Conservation (phyloP, 2,329 filamentous ascomycete genomes). For the Cucurbitaria berberidis region DNA sequence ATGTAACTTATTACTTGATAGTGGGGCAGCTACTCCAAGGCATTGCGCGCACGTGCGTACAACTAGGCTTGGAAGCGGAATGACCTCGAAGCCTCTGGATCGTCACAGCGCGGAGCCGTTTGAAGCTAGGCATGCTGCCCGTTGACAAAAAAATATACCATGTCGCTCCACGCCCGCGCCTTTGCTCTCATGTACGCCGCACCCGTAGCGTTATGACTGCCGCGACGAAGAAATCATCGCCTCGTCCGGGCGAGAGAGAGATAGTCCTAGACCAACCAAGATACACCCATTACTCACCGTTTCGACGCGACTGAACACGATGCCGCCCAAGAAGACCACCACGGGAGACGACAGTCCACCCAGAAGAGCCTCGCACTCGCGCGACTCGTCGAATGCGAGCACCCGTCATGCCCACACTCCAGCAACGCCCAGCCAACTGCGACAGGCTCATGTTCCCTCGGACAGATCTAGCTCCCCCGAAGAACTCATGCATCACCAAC, state of each 20-base stretch:
- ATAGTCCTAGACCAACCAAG: slow-evolving; percentile 14
- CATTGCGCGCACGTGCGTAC: slow-evolving; percentile 32
- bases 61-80: too few relatives aligned
- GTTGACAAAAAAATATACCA: background rate
- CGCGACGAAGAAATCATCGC: slow-evolving; percentile 5
- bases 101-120: background rate
- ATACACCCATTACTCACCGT: slow-evolving; percentile 17
- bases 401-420: slow-evolving; percentile 44
- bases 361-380: slow-evolving; percentile 31
- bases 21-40: background rate
- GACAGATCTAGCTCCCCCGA: slow-evolving; percentile 52
- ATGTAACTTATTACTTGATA: background rate
- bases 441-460: slow-evolving; percentile 52
- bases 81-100: slow-evolving; percentile 13
- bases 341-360: slow-evolving; percentile 26
- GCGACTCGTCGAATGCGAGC: slow-evolving; percentile 42
- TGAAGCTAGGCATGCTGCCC: slow-evolving; percentile 11
- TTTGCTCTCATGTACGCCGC: background rate
- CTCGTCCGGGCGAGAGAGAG: slow-evolving; percentile 13
- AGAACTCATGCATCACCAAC: slow-evolving; percentile 42
- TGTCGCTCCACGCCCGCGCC: background rate
- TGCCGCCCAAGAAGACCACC: slow-evolving; percentile 34
- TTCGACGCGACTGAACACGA: slow-evolving; percentile 8
- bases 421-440: slow-evolving; percentile 47
- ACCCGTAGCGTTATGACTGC: slow-evolving; percentile 25